Evolutionary conservation across 2,329 filamentous ascomycete genomes (phyloP).

Genomic region (Fusarium marasasianum): DNA sequence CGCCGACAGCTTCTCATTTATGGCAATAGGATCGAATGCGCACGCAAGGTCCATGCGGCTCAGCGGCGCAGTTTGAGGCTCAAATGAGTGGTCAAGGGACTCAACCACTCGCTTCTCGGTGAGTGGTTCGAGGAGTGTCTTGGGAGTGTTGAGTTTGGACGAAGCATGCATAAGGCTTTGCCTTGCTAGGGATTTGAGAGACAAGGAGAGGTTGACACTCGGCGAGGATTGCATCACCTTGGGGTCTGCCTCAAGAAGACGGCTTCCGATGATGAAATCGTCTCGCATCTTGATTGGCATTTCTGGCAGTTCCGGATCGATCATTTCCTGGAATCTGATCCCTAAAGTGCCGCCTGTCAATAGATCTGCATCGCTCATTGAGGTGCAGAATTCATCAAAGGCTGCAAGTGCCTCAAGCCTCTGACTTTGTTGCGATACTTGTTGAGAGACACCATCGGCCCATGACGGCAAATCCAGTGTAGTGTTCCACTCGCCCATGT

Average conservation of each 20-base stretch:
- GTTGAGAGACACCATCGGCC: constrained; percentile 43
- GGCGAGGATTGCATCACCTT: constrained; percentile 44
- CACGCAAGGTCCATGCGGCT: constrained; percentile 62
- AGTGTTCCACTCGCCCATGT: constrained; percentile 66
- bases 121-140: constrained; percentile 40
- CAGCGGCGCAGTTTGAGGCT: constrained; percentile 44
- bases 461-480: constrained; percentile 52
- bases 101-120: constrained; percentile 48
- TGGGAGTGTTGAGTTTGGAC: background rate
- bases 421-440: constrained; percentile 23
- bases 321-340: constrained; percentile 53
- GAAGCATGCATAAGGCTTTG: constrained; percentile 23
- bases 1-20: constrained; percentile 54
- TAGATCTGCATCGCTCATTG: constrained; percentile 73
- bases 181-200: constrained; percentile 46
- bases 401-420: constrained; percentile 55
- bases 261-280: constrained; percentile 60
- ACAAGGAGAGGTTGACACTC: constrained; percentile 41
- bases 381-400: constrained; percentile 64
- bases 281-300: constrained; percentile 58
- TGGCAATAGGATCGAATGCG: constrained; percentile 70
- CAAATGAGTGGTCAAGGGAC: constrained; percentile 52
- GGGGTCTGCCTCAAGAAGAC: constrained; percentile 58
- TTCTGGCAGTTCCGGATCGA: constrained; percentile 72
- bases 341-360: constrained; percentile 61